Conservation (phyloP, 2,329 filamentous ascomycete genomes). For the Cryphonectria carpinicola region DNA sequence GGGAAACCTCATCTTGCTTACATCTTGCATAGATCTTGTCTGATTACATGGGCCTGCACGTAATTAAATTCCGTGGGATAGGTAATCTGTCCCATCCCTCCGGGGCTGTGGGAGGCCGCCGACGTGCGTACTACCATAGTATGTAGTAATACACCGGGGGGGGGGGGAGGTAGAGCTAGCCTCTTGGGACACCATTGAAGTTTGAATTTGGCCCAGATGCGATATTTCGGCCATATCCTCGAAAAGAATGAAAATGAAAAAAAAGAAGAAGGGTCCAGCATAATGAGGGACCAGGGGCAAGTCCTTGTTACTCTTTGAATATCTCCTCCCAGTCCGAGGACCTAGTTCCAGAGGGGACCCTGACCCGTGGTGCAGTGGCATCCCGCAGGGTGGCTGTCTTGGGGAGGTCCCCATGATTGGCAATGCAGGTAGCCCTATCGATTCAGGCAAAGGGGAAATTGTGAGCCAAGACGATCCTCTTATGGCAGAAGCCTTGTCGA, state of each 20-base stretch:
- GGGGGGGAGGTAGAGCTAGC: not conserved
- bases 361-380: not conserved
- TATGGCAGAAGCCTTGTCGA: not conserved
- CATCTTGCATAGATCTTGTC: conserved; percentile 27
- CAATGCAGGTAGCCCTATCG: not conserved
- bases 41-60: conserved; percentile 24
- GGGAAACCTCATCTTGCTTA: conserved; percentile 13
- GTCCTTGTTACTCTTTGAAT: not conserved
- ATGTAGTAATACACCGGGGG: not conserved
- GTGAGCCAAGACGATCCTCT: not conserved
- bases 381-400: conserved; percentile 7
- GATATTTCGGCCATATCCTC: not conserved
- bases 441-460: not conserved
- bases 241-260: too few relatives aligned
- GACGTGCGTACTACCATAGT: not conserved
- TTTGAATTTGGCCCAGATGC: not conserved
- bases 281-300: not conserved
- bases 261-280: not conserved
- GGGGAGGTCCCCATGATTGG: conserved; percentile 1
- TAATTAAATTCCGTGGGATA: conserved; percentile 18
- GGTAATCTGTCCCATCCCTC: not conserved
- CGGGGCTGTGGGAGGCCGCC: conserved; percentile 21
- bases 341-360: not conserved
- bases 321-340: not conserved
- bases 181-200: not conserved